Percentiles rank a stretch among this genome's conserved stretches.
phyloP scores from a whole-genome alignment of 2,329 filamentous ascomycete genomes.

The Penicillium crustosum region DNA sequence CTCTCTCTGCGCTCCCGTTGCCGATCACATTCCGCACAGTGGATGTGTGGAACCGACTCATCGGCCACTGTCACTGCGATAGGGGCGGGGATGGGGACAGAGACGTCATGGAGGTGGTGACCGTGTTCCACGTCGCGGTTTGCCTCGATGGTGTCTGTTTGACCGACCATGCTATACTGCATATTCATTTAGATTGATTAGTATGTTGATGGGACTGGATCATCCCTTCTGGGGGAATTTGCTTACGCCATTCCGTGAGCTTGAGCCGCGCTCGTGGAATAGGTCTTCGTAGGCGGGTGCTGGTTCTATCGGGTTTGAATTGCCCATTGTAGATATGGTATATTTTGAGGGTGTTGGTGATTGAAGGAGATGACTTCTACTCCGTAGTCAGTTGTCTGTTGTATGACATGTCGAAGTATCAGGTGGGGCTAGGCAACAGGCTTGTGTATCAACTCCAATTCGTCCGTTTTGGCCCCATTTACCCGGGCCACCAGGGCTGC shows the following conservation, averaged over 20 bases:
- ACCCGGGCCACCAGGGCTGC: background rate
- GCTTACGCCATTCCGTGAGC: conserved; percentile 11
- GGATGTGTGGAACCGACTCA: conserved; percentile 7
- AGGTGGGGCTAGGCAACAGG: background rate
- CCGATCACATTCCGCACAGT: conserved; percentile 21
- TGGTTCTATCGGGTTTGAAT: conserved; percentile 3
- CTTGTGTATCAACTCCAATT: background rate
- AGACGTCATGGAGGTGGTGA: background rate
- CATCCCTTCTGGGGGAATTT: background rate
- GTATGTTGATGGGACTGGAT: background rate
- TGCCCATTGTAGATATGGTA: conserved; percentile 6
- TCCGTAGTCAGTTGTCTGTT: too few relatives aligned
- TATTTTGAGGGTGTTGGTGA: background rate
- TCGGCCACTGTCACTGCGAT: background rate
- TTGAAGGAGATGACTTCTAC: background rate
- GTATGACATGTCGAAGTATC: background rate
- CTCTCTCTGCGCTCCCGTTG: conserved; percentile 14
- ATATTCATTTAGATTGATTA: background rate
- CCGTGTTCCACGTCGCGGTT: conserved; percentile 3
- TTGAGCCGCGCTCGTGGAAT: conserved; percentile 11
- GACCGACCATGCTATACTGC: conserved; percentile 7
- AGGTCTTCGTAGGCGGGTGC: conserved; percentile 18
- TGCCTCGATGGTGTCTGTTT: background rate
- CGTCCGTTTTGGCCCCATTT: background rate
- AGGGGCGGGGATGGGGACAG: background rate